phyloP scores from a whole-genome alignment of 345 rosid species.

The Stellera chamaejasme region DNA sequence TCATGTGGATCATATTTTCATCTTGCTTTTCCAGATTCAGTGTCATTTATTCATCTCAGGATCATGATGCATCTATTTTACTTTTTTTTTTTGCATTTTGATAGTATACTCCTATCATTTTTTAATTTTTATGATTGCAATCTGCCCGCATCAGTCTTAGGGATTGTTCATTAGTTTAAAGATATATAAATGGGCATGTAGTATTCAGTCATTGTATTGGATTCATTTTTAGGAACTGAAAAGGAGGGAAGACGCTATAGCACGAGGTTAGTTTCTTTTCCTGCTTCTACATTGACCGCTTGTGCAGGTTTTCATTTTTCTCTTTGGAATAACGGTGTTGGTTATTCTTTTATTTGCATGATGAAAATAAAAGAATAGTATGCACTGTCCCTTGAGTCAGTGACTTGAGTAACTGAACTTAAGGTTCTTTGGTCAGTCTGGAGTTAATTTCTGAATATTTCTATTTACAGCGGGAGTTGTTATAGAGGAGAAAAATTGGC shows the following conservation, averaged over 20 bases:
- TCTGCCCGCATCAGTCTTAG: no score
- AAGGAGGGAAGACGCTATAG: conserved; percentile 91
- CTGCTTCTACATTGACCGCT: conserved; percentile 3
- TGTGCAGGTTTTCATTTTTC: background rate
- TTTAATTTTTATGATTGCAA: no score
- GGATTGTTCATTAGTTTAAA: background rate
- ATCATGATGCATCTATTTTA: background rate
- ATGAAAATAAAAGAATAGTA: no score
- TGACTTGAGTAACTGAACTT: no score
- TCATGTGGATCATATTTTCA: no score
- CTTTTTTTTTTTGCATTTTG: no score
- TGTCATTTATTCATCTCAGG: no score
- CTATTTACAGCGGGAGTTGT: conserved; percentile 57
- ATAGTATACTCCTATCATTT: no score
- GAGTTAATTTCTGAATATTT: conserved; percentile 4
- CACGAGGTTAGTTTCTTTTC: conserved; percentile 54
- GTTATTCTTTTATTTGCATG: no score
- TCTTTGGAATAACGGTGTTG: no score
- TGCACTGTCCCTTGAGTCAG: no score
- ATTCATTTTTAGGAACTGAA: conserved; percentile 51
- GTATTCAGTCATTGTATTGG: background rate
- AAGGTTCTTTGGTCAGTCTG: background rate
- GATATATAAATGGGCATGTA: background rate
- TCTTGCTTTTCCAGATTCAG: no score
- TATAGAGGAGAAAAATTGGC: conserved; percentile 83